Evolutionary conservation across 768 basidiomycete species (phyloP), one percentile per base, ranked within the genome.

Genomic region (Pleurotus ostreatus): DNA sequence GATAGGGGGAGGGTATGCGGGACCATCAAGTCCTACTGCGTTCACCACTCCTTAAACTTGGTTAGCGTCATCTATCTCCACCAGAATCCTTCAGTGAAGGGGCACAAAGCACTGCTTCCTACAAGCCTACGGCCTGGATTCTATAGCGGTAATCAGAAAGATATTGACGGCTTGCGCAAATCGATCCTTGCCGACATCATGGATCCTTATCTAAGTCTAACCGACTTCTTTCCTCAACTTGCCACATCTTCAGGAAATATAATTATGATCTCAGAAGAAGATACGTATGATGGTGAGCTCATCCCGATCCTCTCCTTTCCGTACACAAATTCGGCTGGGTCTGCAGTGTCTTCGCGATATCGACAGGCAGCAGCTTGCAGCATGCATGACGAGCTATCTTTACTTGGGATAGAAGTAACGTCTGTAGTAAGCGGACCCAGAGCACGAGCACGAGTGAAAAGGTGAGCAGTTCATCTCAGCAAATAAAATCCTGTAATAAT

Each of bases 1-100:
- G 51, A 57, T 22, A 45, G 57, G 41, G 45, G 9, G 22, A 20
- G 51, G 12, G 51, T 51, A 11, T 44, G 16, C 41, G 49, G 44
- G 26, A 57, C 57, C 16, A 37, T 57, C 15, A 30, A 43, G 25
- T 49, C 57, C 5, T 57, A 52, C 26, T 57, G 57, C 44, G 25
- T 30, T 4, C 49, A 46, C 9, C 51, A 57, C 20, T 52, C 41
- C 16, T 37, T 57, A 16, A 41, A 57, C 1, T 38, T 57, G 11
- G 38, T 51, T 30, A 43, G 18, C 26, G 15, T 57, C 11, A 57
- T 57, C 16, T 30, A 30, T 34, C 26, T 53, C 9, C 57, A 49
- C 20, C 13, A 34, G 6, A 30, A 12, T 11, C 22, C 5, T n/a
- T 40, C 8, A 8, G 51, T 25, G 34, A 53, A 22, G n/a, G 51